phyloP scores from a whole-genome alignment of 345 rosid species.

The Salix suchowensis region DNA sequence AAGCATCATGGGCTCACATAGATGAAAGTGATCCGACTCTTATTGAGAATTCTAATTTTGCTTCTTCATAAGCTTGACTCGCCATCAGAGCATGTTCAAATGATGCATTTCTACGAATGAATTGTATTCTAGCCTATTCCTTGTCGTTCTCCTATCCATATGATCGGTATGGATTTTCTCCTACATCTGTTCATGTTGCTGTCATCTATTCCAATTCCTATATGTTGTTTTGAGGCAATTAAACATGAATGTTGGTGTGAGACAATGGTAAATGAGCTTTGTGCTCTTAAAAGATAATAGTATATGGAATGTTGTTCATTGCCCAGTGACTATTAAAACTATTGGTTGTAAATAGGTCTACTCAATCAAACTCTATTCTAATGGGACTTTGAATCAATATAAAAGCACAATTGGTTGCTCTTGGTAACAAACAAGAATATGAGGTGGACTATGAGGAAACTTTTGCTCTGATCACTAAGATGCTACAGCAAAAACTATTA shows the following conservation, averaged over 20 bases:
- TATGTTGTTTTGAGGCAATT: background rate
- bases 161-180: too few species aligned
- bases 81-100: background rate
- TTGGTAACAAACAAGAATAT: too few species aligned
- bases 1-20: conserved; percentile 1
- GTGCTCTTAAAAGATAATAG: background rate
- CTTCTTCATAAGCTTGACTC: background rate
- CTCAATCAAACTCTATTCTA: too few species aligned
- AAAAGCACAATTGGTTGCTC: too few species aligned
- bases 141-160: background rate
- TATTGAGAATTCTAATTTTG: background rate
- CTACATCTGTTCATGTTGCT: too few species aligned
- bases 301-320: background rate
- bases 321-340: too few species aligned
- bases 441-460: too few species aligned
- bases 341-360: too few species aligned
- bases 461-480: background rate
- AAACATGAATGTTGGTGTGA: background rate
- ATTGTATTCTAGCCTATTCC: background rate
- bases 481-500: background rate
- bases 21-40: background rate
- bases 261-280: background rate
- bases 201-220: background rate
- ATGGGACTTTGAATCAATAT: too few species aligned
- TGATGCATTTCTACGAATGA: background rate